phyloP scores from a whole-genome alignment of 306 rosid genomes.

The Ormosia emarginata region DNA sequence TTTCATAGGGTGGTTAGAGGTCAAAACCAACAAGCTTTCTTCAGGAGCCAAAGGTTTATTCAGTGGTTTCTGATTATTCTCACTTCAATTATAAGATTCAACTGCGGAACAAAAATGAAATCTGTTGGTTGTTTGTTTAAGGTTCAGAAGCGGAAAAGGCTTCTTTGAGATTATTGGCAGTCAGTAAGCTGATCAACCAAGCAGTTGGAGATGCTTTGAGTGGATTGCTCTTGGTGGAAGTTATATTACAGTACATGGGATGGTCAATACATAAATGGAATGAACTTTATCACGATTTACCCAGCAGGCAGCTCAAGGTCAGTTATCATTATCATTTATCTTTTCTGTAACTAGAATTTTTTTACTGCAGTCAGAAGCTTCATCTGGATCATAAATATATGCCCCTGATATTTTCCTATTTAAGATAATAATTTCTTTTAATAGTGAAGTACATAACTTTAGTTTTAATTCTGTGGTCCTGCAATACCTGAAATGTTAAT shows the following conservation, averaged over 20 bases:
- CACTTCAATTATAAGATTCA: slow-evolving; percentile 11
- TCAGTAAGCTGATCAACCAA: slow-evolving; percentile 79
- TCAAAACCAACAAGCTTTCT: slow-evolving; percentile 42
- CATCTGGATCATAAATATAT: slow-evolving; percentile 4
- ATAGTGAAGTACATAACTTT: neutral
- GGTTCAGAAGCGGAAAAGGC: slow-evolving; percentile 75
- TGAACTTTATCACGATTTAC: slow-evolving; percentile 85
- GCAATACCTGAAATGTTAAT: slow-evolving; percentile 6
- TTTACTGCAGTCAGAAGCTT: neutral
- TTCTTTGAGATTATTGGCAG: slow-evolving; percentile 69
- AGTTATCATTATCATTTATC: neutral
- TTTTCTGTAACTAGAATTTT: neutral
- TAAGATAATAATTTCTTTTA: slow-evolving; percentile 1
- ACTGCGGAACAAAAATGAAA: slow-evolving; percentile 4
- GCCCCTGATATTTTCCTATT: neutral
- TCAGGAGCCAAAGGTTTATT: slow-evolving; percentile 50
- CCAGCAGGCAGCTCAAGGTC: slow-evolving; percentile 94
- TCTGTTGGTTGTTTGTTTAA: slow-evolving; percentile 29
- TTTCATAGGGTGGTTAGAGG: slow-evolving; percentile 52
- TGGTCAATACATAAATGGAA: slow-evolving; percentile 83
- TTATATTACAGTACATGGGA: slow-evolving; percentile 63
- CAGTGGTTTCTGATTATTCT: slow-evolving; percentile 12
- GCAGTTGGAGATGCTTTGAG: slow-evolving; percentile 95
- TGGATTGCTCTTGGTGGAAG: slow-evolving; percentile 90
- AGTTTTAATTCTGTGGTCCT: neutral